Percentiles rank a stretch among this genome's conserved stretches.
Evolutionary conservation across 176 grass and related monocot genomes (phyloP).

Genomic region (Carex littledalei): DNA sequence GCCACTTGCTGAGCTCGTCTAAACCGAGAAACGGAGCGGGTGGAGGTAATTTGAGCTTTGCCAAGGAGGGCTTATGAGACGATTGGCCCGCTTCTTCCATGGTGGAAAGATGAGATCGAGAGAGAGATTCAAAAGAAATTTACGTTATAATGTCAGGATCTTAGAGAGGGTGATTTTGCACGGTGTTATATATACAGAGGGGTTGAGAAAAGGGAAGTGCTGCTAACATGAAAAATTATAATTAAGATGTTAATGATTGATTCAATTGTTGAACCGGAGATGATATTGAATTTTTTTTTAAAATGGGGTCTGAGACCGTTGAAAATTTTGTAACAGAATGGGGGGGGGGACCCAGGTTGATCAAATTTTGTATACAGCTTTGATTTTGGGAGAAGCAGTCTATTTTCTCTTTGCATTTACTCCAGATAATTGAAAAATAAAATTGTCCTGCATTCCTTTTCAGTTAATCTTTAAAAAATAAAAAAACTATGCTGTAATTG

Average conservation of each 20-base stretch:
- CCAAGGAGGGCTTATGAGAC: not conserved
- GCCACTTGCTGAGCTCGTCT: constrained; percentile 35
- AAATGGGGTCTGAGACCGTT: not conserved
- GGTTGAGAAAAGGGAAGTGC: not conserved
- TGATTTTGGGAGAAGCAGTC: not conserved
- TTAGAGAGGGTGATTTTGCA: not conserved
- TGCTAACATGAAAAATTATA: not conserved
- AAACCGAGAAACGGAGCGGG: constrained; percentile 18
- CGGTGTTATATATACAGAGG: not conserved
- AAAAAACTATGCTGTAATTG: not conserved
- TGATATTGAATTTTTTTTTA: not conserved
- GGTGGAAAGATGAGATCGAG: not conserved
- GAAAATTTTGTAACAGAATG: not conserved
- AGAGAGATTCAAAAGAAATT: not conserved
- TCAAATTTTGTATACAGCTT: not conserved
- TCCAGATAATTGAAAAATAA: not conserved
- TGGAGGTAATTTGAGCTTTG: not conserved
- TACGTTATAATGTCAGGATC: not conserved
- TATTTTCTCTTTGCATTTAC: not conserved
- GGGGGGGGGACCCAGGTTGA: not conserved
- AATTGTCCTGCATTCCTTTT: not conserved
- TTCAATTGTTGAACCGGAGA: not conserved
- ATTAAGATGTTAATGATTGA: not conserved
- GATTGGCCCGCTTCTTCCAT: not conserved
- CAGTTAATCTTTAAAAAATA: not conserved